phyloP scores from a whole-genome alignment of 371 early-diverging fungal genomes.

The Mortierella sp. region DNA sequence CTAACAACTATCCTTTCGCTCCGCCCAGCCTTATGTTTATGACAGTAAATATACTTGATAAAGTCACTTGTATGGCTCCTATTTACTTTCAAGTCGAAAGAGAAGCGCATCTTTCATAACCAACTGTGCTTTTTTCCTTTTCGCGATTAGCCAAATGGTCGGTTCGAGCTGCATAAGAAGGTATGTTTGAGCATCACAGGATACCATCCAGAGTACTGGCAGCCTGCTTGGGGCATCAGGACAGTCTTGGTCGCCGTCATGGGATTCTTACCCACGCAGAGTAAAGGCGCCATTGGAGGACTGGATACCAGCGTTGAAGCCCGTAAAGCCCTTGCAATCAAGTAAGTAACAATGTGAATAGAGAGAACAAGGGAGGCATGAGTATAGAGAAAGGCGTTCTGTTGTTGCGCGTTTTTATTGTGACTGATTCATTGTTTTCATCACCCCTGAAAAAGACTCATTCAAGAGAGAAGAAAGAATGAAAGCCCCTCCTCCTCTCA shows the following conservation, averaged over 20 bases:
- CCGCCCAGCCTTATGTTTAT: slow-evolving; percentile 93
- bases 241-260: slow-evolving; percentile 91
- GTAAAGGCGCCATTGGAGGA: slow-evolving; percentile 91
- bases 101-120: not conserved
- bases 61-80: not conserved
- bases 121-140: not conserved
- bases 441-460: not conserved
- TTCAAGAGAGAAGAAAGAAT: not conserved
- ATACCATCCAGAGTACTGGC: slow-evolving; percentile 95
- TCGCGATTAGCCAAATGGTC: slow-evolving; percentile 81
- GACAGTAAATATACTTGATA: slow-evolving; percentile 68
- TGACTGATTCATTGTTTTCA: not conserved
- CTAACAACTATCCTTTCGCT: slow-evolving; percentile 95
- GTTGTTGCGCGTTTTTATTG: not conserved
- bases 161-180: slow-evolving; percentile 92
- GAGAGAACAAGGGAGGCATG: not conserved
- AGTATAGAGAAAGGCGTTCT: not conserved
- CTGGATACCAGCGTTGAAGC: slow-evolving; percentile 82
- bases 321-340: slow-evolving; percentile 73
- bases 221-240: slow-evolving; percentile 95
- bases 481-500: not conserved
- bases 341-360: slow-evolving; percentile 50
- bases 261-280: slow-evolving; percentile 79
- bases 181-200: slow-evolving; percentile 95
- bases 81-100: not conserved